A percentile compares a stretch with the other conserved stretches of the same genome.
Evolutionary conservation across 2,329 filamentous ascomycete species (phyloP).

Genomic region (Ceratocystiopsis brevicomis): DNA sequence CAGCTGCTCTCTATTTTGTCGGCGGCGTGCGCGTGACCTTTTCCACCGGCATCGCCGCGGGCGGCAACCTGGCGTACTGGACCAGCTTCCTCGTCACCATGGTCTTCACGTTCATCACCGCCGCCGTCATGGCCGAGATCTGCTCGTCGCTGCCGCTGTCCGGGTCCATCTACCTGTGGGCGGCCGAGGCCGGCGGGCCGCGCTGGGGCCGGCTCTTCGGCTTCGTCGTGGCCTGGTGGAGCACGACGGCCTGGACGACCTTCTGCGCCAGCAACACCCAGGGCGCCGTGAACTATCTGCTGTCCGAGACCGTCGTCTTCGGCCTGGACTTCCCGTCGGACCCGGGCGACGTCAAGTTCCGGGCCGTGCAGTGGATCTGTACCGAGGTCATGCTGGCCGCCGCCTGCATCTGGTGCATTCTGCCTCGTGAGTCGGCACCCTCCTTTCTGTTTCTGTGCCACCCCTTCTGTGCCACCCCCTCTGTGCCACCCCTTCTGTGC

Average conservation of each 20-base stretch:
- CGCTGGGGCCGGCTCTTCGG: constrained; percentile 32
- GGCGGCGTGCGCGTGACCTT: constrained; percentile 6
- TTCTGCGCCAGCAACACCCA: constrained; percentile 8
- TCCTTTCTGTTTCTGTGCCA: no score
- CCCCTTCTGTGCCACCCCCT: neutral
- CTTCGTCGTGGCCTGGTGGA: constrained; percentile 14
- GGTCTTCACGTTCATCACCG: constrained; percentile 5
- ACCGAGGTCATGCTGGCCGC: constrained; percentile 5
- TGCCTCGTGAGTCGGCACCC: constrained; percentile 2
- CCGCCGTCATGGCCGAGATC: constrained; percentile 7
- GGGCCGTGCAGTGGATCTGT: constrained; percentile 7
- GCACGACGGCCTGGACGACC: constrained; percentile 7
- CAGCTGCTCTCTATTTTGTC: constrained; percentile 6
- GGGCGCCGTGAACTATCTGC: constrained; percentile 5
- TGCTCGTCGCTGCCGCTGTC: constrained; percentile 7
- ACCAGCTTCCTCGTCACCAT: constrained; percentile 3
- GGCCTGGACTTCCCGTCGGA: constrained; percentile 4
- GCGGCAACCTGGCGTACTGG: constrained; percentile 6
- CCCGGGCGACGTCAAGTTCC: constrained; percentile 2
- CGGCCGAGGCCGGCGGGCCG: constrained; percentile 35
- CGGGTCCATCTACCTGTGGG: constrained; percentile 35
- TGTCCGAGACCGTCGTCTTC: constrained; percentile 6
- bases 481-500: no score
- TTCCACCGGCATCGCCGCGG: constrained; percentile 4
- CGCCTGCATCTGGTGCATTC: constrained; percentile 4